Base-by-base conservation (phyloP, 2,329 filamentous ascomycete genomes). In the Periconia digitata region DNA sequence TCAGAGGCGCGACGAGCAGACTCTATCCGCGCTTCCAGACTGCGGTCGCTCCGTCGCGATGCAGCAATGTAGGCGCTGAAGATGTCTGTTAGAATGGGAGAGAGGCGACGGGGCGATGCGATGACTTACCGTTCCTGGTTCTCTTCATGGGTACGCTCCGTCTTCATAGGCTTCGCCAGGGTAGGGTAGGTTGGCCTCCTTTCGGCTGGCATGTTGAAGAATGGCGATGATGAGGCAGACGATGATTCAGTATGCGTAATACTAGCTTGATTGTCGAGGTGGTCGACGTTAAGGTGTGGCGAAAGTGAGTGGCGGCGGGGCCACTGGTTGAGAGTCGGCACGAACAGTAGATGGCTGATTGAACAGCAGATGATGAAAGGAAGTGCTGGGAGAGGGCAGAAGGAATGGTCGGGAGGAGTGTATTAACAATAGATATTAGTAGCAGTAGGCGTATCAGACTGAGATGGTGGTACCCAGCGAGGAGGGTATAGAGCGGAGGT, bases 1-100 rank as follows among this genome's bases (percentile, higher is more conserved):
- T 90, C 85, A n/a, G 92, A 96, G 6, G 92, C 92, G 72, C 89
- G 84, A 43, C 85, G 82, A 13, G 92, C 92, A 2, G 92, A 96
- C 67, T 95, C 89, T 16, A 96, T 82, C 21, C 92, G 85, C 13
- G 91, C 91, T 70, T 96, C 91, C 15, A 96, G 75, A 64, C 87
- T 92, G 45, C 92, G 85, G 64, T 96, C 92, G 60, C 88, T 88
- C 55, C 92, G 81, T 56, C 92, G 79, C 6, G 92, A 96, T 3
- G 92, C 92, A 12, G 92, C 92, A 59, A 96, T 94, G 68, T 95
- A 96, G 18, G 92, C 92, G 64, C 92, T 87, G 61, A 8, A 22
- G 21, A 18, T 40, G 59, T 38, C 34, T 12, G 16, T 52, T 22
- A 43, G 43, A 43, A 55, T 29, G 10, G 15, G 37, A 27, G 6